These are phyloP conservation scores for Cladosporium sp. DNA, from an alignment of 2,329 filamentous ascomycete genomes.

Conservation along the genomic window DNA sequence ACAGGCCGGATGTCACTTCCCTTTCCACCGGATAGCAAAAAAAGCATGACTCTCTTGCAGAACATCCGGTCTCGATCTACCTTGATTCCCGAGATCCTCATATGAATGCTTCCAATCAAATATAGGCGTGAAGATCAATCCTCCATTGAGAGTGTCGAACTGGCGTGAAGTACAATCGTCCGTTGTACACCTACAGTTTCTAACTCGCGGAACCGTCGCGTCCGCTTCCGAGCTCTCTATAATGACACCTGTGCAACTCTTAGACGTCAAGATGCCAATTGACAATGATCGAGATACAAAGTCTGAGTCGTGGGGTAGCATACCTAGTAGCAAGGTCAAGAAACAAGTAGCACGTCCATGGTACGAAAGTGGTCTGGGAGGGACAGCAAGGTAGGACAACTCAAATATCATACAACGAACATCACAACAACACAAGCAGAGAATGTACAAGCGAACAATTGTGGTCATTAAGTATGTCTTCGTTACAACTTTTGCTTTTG, in stretches of 20 bases:
- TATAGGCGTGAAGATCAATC: no score
- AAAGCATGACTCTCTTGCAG: no score
- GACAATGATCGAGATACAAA: not conserved
- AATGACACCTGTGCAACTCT: no score
- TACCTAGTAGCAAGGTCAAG: not conserved
- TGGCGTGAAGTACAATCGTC: no score
- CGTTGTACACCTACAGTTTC: no score
- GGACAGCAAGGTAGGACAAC: not conserved
- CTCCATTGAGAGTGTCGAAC: no score
- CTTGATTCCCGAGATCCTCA: no score
- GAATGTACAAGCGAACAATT: not conserved
- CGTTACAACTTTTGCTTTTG: not conserved
- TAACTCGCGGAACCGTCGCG: no score
- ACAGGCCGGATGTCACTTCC: not conserved
- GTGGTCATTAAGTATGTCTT: not conserved
- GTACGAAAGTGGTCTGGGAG: not conserved
- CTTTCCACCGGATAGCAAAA: not conserved
- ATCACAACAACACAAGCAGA: not conserved
- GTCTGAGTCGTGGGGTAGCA: not conserved
- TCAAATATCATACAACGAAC: not conserved
- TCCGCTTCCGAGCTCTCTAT: not conserved
- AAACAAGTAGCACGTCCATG: not conserved
- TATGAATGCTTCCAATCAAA: no score
- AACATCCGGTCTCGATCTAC: no score
- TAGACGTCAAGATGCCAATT: not conserved